These are phyloP conservation scores for Monosporascus sp. DNA, from an alignment of 2,329 filamentous ascomycete genomes.

Conservation along the genomic window DNA sequence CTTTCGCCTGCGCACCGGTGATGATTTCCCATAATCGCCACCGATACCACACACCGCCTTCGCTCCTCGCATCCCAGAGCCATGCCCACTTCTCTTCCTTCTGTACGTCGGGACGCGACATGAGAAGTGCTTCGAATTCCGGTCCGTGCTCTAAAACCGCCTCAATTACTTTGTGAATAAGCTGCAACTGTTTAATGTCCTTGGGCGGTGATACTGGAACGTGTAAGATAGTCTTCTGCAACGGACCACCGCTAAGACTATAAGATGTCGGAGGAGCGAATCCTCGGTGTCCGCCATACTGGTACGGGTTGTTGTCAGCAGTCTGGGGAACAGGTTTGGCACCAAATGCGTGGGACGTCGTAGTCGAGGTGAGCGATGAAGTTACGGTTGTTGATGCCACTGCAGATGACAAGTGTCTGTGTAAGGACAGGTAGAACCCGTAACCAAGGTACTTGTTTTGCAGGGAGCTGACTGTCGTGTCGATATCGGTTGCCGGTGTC, in stretches of 20 bases:
- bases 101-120: slow-evolving; percentile 80
- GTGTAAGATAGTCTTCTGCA: slow-evolving; percentile 48
- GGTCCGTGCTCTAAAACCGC: slow-evolving; percentile 72
- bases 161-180: slow-evolving; percentile 88
- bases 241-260: slow-evolving; percentile 34
- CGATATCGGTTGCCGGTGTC: slow-evolving; percentile 78
- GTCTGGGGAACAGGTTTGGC: slow-evolving; percentile 58
- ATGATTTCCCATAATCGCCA: slow-evolving; percentile 86
- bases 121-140: slow-evolving; percentile 87
- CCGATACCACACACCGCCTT: slow-evolving; percentile 83
- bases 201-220: slow-evolving; percentile 71
- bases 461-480: slow-evolving; percentile 69
- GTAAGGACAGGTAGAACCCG: slow-evolving; percentile 75
- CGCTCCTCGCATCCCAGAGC: slow-evolving; percentile 81
- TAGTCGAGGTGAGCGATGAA: slow-evolving; percentile 33
- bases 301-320: slow-evolving; percentile 29
- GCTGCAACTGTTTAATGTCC: slow-evolving; percentile 71
- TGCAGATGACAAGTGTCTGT: slow-evolving; percentile 77
- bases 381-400: slow-evolving; percentile 43
- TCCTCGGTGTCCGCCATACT: slow-evolving; percentile 48
- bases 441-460: slow-evolving; percentile 83
- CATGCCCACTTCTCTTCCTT: slow-evolving; percentile 88
- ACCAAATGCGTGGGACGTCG: slow-evolving; percentile 67
- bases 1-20: slow-evolving; percentile 53
- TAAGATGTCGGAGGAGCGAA: slow-evolving; percentile 78